Evolutionary conservation across 768 basidiomycete species (phyloP).

Genomic region (Suillus cothurnatus): DNA sequence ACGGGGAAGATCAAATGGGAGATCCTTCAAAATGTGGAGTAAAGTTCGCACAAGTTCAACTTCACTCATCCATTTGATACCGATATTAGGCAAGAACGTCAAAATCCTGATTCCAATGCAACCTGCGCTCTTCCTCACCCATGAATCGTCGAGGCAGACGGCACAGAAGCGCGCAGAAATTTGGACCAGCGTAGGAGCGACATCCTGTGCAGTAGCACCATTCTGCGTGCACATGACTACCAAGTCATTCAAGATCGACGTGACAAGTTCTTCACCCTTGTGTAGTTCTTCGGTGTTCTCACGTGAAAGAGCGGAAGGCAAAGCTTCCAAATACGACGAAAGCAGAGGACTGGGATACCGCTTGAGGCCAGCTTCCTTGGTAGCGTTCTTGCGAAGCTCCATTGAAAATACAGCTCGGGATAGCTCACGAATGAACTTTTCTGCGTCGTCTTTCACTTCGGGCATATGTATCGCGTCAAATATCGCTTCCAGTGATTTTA

Average conservation of each 20-base stretch:
- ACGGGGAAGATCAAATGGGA: slow-evolving; percentile 85
- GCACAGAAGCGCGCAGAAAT: slow-evolving; percentile 82
- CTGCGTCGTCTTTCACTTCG: slow-evolving; percentile 71
- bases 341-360: slow-evolving; percentile 60
- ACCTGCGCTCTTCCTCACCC: slow-evolving; percentile 89
- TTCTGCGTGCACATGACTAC: slow-evolving; percentile 53
- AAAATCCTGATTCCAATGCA: slow-evolving; percentile 85
- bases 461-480: slow-evolving; percentile 74
- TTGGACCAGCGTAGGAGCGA: slow-evolving; percentile 74
- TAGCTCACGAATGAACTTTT: slow-evolving; percentile 67
- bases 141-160: slow-evolving; percentile 88
- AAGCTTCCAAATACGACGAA: slow-evolving; percentile 75
- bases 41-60: slow-evolving; percentile 89
- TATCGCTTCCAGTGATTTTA: slow-evolving; percentile 69
- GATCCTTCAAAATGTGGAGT: slow-evolving; percentile 91
- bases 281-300: slow-evolving; percentile 61
- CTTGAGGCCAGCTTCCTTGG: slow-evolving; percentile 53
- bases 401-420: slow-evolving; percentile 70
- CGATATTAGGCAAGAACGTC: slow-evolving; percentile 68
- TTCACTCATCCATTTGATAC: slow-evolving; percentile 79
- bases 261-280: slow-evolving; percentile 61
- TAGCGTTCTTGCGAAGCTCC: slow-evolving; percentile 66
- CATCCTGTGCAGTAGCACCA: slow-evolving; percentile 52
- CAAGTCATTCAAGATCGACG: slow-evolving; percentile 66
- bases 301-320: slow-evolving; percentile 75